Evolutionary conservation across 345 rosid genomes (phyloP).

Genomic region (Eucalyptus tenuipes): DNA sequence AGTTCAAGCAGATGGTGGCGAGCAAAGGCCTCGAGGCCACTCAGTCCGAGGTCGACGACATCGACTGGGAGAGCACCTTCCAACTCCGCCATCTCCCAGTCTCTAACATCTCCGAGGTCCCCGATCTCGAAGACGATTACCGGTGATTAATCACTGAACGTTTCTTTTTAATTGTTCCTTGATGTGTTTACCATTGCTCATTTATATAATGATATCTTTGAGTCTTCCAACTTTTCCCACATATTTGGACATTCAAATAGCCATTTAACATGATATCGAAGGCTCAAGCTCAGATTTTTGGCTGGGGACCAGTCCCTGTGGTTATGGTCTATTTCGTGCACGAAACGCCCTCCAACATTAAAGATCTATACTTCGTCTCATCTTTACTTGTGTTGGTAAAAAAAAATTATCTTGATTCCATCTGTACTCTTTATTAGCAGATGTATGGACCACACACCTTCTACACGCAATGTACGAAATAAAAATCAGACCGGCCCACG

Average conservation of each 20-base stretch:
- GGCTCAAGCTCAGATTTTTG: neutral
- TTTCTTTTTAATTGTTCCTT: neutral
- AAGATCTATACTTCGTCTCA: neutral
- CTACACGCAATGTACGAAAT: neutral
- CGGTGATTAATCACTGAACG: slow-evolving; percentile 7
- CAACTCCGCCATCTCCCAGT: slow-evolving; percentile 52
- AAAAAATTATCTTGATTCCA: neutral
- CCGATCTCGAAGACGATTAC: slow-evolving; percentile 44
- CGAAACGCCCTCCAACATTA: neutral
- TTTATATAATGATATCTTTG: neutral
- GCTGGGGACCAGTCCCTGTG: neutral
- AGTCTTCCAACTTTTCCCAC: neutral
- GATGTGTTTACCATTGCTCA: neutral
- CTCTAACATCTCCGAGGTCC: slow-evolving; percentile 43
- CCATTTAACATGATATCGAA: neutral
- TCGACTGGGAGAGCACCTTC: slow-evolving; percentile 88
- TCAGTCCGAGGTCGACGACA: slow-evolving; percentile 36
- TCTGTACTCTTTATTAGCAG: neutral
- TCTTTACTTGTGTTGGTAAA: neutral
- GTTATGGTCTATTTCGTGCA: neutral
- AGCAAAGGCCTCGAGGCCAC: slow-evolving; percentile 41
- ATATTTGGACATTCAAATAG: neutral
- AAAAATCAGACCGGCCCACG: neutral
- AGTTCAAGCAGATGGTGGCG: slow-evolving; percentile 59
- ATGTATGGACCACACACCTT: neutral